Conservation (phyloP, 1,284 basidiomycete genomes). For the Fistulinella cinereoalba region DNA sequence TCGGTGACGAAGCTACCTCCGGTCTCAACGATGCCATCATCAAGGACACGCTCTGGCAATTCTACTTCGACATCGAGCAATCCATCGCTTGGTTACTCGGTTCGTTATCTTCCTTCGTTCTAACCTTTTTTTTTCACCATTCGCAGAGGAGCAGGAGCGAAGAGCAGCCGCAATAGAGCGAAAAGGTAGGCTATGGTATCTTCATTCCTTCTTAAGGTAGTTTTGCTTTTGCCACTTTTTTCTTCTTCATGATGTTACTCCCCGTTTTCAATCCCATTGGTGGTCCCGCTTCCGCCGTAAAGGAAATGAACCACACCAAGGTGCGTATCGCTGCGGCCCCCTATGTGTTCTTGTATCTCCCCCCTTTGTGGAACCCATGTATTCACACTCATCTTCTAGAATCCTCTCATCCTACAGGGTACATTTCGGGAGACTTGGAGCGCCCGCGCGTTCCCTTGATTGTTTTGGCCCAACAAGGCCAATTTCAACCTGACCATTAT, state of each 20-base stretch:
- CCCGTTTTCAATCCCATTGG: conserved; percentile 34
- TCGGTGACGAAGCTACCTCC: conserved; percentile 66
- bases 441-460: conserved; percentile 55
- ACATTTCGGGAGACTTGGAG: conserved; percentile 21
- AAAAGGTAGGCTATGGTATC: conserved; percentile 68
- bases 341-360: conserved; percentile 11
- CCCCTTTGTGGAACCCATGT: conserved; percentile 4
- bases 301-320: conserved; percentile 34
- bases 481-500: conserved; percentile 31
- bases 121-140: background rate
- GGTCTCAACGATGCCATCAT: conserved; percentile 75
- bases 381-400: conserved; percentile 14
- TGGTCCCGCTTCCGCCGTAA: conserved; percentile 33
- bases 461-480: conserved; percentile 52
- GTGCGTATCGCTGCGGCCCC: conserved; percentile 32
- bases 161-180: conserved; percentile 59
- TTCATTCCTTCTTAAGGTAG: conserved; percentile 28
- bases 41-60: conserved; percentile 84
- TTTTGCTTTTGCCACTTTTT: conserved; percentile 32
- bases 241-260: conserved; percentile 32
- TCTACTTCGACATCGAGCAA: conserved; percentile 83
- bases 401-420: conserved; percentile 9
- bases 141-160: conserved; percentile 58
- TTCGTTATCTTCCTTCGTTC: conserved; percentile 34
- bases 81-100: conserved; percentile 73